A percentile compares a stretch with the other conserved stretches of the same genome.
phyloP scores from a whole-genome alignment of 2,329 filamentous ascomycete genomes.

The Stachybotrys chlorohalonatus region DNA sequence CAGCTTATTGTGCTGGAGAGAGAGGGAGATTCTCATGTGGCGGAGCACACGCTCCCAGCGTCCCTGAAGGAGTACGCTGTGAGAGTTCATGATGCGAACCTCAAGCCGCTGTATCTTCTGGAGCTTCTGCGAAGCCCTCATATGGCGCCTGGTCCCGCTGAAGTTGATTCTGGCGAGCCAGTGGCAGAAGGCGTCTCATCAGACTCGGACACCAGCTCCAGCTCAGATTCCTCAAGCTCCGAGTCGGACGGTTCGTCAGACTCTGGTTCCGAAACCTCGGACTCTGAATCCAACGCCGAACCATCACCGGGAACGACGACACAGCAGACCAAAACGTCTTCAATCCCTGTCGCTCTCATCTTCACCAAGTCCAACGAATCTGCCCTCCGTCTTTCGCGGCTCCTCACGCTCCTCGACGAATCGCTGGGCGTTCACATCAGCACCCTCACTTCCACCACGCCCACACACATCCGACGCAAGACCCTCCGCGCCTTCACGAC shows the following conservation, averaged over 20 bases:
- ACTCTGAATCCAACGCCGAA: slow-evolving; percentile 15
- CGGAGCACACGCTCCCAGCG: slow-evolving; percentile 49
- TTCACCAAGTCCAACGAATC: slow-evolving; percentile 89
- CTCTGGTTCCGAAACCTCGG: slow-evolving; percentile 20
- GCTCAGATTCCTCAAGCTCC: slow-evolving; percentile 23
- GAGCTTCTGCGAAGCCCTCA: slow-evolving; percentile 57
- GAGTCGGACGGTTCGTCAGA: slow-evolving; percentile 27
- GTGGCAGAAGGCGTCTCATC: slow-evolving; percentile 23
- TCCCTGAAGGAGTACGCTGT: slow-evolving; percentile 57
- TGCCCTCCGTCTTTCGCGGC: slow-evolving; percentile 74
- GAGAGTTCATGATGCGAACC: slow-evolving; percentile 56
- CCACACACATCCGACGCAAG: slow-evolving; percentile 60
- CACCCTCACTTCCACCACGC: slow-evolving; percentile 68
- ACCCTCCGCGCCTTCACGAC: slow-evolving; percentile 60
- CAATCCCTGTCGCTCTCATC: slow-evolving; percentile 52
- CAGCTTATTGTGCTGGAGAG: slow-evolving; percentile 68
- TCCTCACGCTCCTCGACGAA: slow-evolving; percentile 61
- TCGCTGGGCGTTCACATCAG: slow-evolving; percentile 47
- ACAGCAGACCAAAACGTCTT: slow-evolving; percentile 21
- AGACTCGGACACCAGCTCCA: slow-evolving; percentile 14
- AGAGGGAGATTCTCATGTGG: slow-evolving; percentile 29
- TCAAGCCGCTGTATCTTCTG: slow-evolving; percentile 80
- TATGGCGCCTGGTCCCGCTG: slow-evolving; percentile 21
- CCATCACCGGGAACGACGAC: slow-evolving; percentile 20
- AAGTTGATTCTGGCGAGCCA: slow-evolving; percentile 2